Evolutionary conservation across 805 yeast genomes (phyloP), one percentile per base, ranked within the genome.

Genomic region (Spathaspora hagerdaliae): DNA sequence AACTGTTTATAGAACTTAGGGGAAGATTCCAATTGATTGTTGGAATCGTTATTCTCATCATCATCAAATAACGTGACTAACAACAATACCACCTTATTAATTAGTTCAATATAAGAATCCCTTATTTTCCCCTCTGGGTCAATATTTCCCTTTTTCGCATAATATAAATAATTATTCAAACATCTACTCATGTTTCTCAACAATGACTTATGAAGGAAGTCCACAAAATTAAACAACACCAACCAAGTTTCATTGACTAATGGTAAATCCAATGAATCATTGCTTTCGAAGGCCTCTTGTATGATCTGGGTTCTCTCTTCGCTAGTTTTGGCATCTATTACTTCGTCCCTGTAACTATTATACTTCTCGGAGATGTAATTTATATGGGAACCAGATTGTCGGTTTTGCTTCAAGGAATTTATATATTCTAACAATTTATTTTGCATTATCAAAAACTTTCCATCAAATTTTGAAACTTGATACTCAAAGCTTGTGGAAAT

Each of bases 161-260:
- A 71, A 43, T 69, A 71, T 6, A 50, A 55, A 50, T 70, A 71
- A 48, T 70, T 71, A 38, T 60, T 61, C 27, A 66, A 66, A 47
- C 71, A 70, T 49, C 61, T 69, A 13, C 57, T 48, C 38, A 71
- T 51, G 38, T 59, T 61, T 19, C 52, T 57, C 32, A 56, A 45
- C 49, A 67, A 64, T 14, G 61, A 48, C 7, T 59, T 71, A 27
- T 64, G 62, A 27, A 70, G 50, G 44, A 64, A 70, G 11, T 54
- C 53, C 14, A 71, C 54, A 46, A 64, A 69, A 49, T 71, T 71
- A 33, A 58, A 49, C 24, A 71, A 56, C 6, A 71, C 69, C 39
- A 71, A 56, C 77, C 77, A 71, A 0, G 75, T 62, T 49, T 71
- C 77, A 52, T 65, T 71, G 39, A 70, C 57, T 27, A 69, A 61